Percentiles rank a stretch among this genome's conserved stretches.
phyloP scores from a whole-genome alignment of 768 basidiomycete genomes.

The Suillus decipiens region DNA sequence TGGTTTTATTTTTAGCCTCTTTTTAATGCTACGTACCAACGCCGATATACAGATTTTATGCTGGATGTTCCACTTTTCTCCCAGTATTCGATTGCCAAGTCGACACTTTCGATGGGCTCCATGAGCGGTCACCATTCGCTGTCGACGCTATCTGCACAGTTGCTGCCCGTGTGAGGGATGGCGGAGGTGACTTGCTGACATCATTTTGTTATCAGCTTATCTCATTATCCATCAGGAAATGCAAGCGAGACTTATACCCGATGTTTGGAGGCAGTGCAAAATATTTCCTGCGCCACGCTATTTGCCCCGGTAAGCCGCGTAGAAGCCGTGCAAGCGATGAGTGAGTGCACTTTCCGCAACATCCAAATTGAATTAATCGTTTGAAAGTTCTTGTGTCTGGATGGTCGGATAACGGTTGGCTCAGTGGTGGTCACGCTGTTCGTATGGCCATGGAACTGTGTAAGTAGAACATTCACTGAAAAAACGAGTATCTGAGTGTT shows the following conservation, averaged over 20 bases:
- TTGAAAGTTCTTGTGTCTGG: slow-evolving; percentile 81
- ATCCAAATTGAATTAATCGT: slow-evolving; percentile 9
- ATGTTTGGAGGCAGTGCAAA: slow-evolving; percentile 83
- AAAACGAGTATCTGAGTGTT: not conserved
- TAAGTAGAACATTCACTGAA: slow-evolving; percentile 37
- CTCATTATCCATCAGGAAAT: slow-evolving; percentile 47
- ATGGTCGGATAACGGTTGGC: slow-evolving; percentile 96
- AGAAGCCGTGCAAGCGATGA: slow-evolving; percentile 94
- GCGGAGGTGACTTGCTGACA: slow-evolving; percentile 58
- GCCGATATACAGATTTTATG: slow-evolving; percentile 66
- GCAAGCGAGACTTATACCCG: slow-evolving; percentile 72
- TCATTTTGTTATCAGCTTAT: slow-evolving; percentile 1
- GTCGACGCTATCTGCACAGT: slow-evolving; percentile 94
- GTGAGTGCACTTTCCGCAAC: slow-evolving; percentile 44
- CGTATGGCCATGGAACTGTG: slow-evolving; percentile 95
- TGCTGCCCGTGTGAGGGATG: slow-evolving; percentile 86
- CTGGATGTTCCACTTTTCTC: slow-evolving; percentile 89
- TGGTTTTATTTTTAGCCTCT: slow-evolving; percentile 28
- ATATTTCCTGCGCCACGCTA: slow-evolving; percentile 81
- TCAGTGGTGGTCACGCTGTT: slow-evolving; percentile 94
- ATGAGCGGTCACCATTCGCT: slow-evolving; percentile 89
- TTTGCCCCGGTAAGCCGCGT: slow-evolving; percentile 83
- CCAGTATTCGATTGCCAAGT: slow-evolving; percentile 81
- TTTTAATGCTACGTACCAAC: slow-evolving; percentile 17
- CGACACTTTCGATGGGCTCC: slow-evolving; percentile 88